Evolutionary conservation across 306 rosid species (phyloP).

Genomic region (Medicago arabica): DNA sequence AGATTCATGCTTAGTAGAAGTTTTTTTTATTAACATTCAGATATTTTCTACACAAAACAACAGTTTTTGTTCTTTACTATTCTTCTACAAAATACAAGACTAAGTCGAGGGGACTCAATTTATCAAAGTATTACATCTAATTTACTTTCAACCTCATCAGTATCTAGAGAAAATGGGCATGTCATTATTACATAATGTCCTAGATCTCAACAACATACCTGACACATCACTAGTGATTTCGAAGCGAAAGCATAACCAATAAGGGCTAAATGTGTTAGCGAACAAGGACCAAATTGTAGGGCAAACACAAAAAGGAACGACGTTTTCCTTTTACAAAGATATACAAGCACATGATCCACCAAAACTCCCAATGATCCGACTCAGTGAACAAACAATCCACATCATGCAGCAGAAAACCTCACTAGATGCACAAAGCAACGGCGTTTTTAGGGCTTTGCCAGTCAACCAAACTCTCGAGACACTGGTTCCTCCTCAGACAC

Average conservation of each 20-base stretch:
- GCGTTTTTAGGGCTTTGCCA: neutral
- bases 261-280: constrained; percentile 6
- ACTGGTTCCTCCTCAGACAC: neutral
- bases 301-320: neutral
- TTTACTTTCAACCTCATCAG: neutral
- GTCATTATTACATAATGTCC: neutral
- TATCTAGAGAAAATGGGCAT: neutral
- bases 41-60: neutral
- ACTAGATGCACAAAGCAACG: neutral
- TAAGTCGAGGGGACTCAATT: neutral
- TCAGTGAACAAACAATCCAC: neutral
- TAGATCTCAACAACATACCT: neutral
- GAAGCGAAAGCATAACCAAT: neutral
- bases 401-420: neutral
- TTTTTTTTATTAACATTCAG: neutral
- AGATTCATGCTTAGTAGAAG: neutral
- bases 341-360: neutral
- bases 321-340: neutral
- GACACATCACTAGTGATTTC: neutral
- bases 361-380: neutral
- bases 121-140: neutral
- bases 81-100: neutral
- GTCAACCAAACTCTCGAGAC: neutral
- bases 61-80: neutral
- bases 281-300: no score